Conservation (phyloP, 2,329 filamentous ascomycete species). For the Hypoxylon sp. region DNA sequence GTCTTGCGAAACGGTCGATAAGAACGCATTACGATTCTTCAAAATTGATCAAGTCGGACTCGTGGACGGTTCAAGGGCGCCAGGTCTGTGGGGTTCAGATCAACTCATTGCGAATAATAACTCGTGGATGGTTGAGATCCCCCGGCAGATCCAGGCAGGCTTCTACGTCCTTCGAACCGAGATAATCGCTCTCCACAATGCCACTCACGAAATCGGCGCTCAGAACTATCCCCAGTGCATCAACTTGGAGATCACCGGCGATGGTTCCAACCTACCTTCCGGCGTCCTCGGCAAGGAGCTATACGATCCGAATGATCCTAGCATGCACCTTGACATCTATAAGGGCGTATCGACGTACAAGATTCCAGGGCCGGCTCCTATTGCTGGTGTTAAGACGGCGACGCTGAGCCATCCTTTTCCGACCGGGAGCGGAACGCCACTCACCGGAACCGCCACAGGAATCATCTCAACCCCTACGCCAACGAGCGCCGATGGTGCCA, state of each 20-base stretch:
- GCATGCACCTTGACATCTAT: constrained; percentile 50
- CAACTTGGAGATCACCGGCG: constrained; percentile 70
- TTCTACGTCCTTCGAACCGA: constrained; percentile 60
- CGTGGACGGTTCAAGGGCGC: constrained; percentile 51
- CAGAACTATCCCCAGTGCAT: constrained; percentile 70
- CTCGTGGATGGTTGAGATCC: constrained; percentile 64
- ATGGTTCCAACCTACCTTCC: constrained; percentile 53
- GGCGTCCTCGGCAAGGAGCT: constrained; percentile 48
- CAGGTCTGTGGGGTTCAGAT: constrained; percentile 56
- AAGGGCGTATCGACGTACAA: constrained; percentile 44
- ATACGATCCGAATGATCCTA: constrained; percentile 48
- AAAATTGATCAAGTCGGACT: constrained; percentile 36
- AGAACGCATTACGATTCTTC: background rate
- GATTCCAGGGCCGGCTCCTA: constrained; percentile 50
- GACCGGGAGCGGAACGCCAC: background rate
- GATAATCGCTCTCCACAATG: constrained; percentile 63
- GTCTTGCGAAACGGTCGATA: background rate
- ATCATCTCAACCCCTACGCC: background rate
- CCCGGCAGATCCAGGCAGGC: constrained; percentile 60
- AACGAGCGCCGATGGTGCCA: background rate
- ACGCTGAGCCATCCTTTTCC: background rate
- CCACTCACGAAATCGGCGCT: constrained; percentile 59
- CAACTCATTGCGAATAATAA: constrained; percentile 65
- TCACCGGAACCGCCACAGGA: background rate
- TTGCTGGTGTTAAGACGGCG: constrained; percentile 24